phyloP scores from a whole-genome alignment of 352 stramenopile genomes.

The Thalassiosira exigua region DNA sequence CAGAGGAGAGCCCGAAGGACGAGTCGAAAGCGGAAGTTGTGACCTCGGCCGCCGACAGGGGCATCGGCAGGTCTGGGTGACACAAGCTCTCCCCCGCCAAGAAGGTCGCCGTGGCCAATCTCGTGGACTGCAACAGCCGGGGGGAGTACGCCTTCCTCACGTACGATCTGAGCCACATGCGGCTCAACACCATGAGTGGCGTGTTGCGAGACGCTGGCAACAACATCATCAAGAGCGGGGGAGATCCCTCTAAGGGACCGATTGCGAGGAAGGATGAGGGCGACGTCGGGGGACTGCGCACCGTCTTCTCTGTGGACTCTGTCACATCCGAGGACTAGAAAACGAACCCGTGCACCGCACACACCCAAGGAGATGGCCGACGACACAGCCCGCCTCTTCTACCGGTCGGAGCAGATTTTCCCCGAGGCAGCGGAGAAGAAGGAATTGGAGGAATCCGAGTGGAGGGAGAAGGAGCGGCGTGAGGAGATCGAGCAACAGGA shows the following conservation, averaged over 20 bases:
- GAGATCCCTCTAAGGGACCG: too few species aligned
- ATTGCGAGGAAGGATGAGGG: not conserved
- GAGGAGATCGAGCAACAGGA: constrained; percentile 10
- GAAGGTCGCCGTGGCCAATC: not conserved
- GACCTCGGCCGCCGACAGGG: too few species aligned
- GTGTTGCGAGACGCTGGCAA: too few species aligned
- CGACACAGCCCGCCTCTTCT: constrained; percentile 55
- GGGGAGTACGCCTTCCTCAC: constrained; percentile 44
- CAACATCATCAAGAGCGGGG: not conserved
- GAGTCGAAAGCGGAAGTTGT: too few species aligned
- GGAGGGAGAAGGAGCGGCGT: not conserved
- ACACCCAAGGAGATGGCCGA: constrained; percentile 33
- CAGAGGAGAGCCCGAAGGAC: too few species aligned
- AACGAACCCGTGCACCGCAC: constrained; percentile 5
- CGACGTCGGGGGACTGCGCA: not conserved
- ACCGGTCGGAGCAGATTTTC: constrained; percentile 28
- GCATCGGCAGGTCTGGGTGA: too few species aligned
- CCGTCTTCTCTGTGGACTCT: constrained; percentile 1
- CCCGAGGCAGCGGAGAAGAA: constrained; percentile 23
- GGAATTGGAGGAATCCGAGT: not conserved
- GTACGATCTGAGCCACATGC: constrained; percentile 49
- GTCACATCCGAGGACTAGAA: not conserved
- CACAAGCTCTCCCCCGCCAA: constrained; percentile 9
- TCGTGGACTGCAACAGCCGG: constrained; percentile 6
- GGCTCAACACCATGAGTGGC: constrained; percentile 9